These are phyloP conservation scores for Pleoardoris graminearum DNA, from an alignment of 2,329 filamentous ascomycete species.

Conservation along the genomic window DNA sequence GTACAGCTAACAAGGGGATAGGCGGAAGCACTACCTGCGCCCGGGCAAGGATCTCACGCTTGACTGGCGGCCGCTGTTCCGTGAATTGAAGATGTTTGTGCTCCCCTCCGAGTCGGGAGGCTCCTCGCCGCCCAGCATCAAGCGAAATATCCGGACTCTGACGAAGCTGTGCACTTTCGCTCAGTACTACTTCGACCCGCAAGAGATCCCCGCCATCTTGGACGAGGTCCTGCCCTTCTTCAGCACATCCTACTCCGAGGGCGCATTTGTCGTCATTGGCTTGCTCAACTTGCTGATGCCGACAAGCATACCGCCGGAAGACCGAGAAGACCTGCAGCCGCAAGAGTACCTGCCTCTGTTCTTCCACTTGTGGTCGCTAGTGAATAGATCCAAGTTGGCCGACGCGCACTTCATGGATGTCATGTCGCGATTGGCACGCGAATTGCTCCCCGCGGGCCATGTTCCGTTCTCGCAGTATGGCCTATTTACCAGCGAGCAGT, in stretches of 20 bases:
- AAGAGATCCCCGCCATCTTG: slow-evolving; percentile 74
- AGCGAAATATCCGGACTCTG: slow-evolving; percentile 71
- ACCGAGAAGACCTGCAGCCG: slow-evolving; percentile 76
- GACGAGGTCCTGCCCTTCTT: slow-evolving; percentile 65
- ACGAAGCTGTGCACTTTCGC: slow-evolving; percentile 89
- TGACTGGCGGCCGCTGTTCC: slow-evolving; percentile 92
- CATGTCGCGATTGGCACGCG: slow-evolving; percentile 82
- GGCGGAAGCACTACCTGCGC: slow-evolving; percentile 93
- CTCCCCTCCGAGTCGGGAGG: slow-evolving; percentile 77
- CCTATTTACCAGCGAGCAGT: slow-evolving; percentile 90
- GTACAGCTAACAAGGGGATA: slow-evolving; percentile 47
- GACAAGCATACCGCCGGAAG: slow-evolving; percentile 74
- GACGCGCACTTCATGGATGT: slow-evolving; percentile 89
- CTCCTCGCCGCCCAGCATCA: slow-evolving; percentile 64
- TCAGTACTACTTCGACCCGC: slow-evolving; percentile 89
- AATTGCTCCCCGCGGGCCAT: slow-evolving; percentile 74
- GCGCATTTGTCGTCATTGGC: slow-evolving; percentile 90
- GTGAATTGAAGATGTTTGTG: slow-evolving; percentile 88
- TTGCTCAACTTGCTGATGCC: slow-evolving; percentile 86
- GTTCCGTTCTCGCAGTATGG: slow-evolving; percentile 84
- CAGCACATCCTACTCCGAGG: slow-evolving; percentile 88
- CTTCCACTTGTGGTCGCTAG: slow-evolving; percentile 94
- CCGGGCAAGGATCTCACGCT: slow-evolving; percentile 86
- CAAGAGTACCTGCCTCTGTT: slow-evolving; percentile 89
- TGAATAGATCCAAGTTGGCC: slow-evolving; percentile 84